phyloP scores from a whole-genome alignment of 2,329 filamentous ascomycete species.

The Paraconiothyrium sp. region DNA sequence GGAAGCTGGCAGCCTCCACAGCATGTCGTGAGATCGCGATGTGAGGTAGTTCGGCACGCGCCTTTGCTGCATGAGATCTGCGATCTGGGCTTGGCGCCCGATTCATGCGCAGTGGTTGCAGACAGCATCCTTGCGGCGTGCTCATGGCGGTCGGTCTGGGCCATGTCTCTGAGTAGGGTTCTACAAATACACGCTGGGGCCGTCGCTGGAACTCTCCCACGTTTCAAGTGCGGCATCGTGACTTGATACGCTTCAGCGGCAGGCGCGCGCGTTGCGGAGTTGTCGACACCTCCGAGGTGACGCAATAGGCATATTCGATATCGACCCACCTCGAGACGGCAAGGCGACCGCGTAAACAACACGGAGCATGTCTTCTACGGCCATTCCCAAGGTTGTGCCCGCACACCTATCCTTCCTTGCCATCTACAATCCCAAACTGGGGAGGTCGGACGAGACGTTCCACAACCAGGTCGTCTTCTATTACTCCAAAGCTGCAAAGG shows the following conservation, averaged over 20 bases:
- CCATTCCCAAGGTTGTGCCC: slow-evolving; percentile 64
- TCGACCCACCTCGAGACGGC: background rate
- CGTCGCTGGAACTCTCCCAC: background rate
- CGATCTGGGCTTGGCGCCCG: slow-evolving; percentile 19
- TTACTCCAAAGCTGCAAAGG: slow-evolving; percentile 64
- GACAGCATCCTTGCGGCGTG: slow-evolving; percentile 8
- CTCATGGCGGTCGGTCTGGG: background rate
- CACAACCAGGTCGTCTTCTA: slow-evolving; percentile 93
- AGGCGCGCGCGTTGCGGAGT: background rate
- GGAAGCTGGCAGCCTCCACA: slow-evolving; percentile 34
- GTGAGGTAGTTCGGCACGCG: slow-evolving; percentile 10
- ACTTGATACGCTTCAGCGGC: background rate
- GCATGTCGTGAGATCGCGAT: slow-evolving; percentile 26
- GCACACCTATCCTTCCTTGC: slow-evolving; percentile 90
- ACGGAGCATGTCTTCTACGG: slow-evolving; percentile 36
- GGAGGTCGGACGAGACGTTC: slow-evolving; percentile 75
- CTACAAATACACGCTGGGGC: background rate
- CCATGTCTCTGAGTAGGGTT: slow-evolving; percentile 2
- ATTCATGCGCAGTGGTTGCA: background rate
- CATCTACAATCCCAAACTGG: slow-evolving; percentile 91
- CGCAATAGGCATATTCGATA: background rate
- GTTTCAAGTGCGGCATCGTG: background rate
- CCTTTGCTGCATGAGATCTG: slow-evolving; percentile 9
- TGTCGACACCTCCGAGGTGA: slow-evolving; percentile 12
- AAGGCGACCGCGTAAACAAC: background rate